Conservation (phyloP, 495 filamentous ascomycete genomes). For the Annulohypoxylon stygium region DNA sequence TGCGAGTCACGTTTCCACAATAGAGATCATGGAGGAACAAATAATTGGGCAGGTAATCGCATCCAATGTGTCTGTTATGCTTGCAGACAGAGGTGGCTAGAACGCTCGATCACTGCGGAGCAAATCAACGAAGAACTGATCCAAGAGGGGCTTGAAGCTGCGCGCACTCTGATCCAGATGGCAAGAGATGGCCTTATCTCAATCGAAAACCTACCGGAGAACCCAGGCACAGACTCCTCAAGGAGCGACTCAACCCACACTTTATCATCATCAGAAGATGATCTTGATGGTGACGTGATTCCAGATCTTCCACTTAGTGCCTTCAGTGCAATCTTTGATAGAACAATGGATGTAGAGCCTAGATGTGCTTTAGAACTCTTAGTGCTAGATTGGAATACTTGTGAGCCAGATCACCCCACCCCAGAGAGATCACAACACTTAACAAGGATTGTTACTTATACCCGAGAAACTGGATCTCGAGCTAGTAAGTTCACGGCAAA, state of each 20-base stretch:
- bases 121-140: not conserved
- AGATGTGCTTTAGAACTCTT: constrained; percentile 42
- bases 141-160: constrained; percentile 13
- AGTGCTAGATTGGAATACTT: constrained; percentile 44
- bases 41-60: not conserved
- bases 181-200: not conserved
- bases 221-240: not conserved
- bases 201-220: not conserved
- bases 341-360: constrained; percentile 2
- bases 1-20: constrained; percentile 17
- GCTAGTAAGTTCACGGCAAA: constrained; percentile 16
- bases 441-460: constrained; percentile 42
- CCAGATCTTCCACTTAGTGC: constrained; percentile 27
- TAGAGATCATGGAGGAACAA: not conserved
- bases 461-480: not conserved
- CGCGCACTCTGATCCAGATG: constrained; percentile 5
- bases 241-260: not conserved
- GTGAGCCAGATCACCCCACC: constrained; percentile 13
- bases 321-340: constrained; percentile 26
- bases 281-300: too few species aligned
- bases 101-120: not conserved
- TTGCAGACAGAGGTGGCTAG: constrained; percentile 6
- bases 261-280: not conserved
- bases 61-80: constrained; percentile 5
- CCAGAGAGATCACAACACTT: not conserved